Evolutionary conservation across 2,329 filamentous ascomycete species (phyloP), one percentile per base, ranked within the genome.

Genomic region (Colletotrichum noveboracense): DNA sequence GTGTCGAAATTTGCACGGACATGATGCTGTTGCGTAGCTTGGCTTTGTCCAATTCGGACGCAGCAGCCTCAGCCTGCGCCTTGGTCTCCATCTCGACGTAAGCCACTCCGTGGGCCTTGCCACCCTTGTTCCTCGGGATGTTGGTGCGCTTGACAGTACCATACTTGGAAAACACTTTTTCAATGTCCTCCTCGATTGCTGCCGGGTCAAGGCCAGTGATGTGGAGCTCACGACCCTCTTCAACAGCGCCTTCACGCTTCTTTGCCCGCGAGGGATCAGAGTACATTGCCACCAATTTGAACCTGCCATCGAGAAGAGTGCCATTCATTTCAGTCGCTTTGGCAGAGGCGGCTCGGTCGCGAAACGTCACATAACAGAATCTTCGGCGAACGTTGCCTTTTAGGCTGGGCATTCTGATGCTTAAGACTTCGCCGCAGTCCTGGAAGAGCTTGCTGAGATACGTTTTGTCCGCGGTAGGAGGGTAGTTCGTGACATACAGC

Each of bases 341-440:
- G 52, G 91, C 89, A 1, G 96, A 95, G 68, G 91, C 90, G n/a
- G 89, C 88, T 4, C 90, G 85, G 36, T 92, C 91, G 64, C 92
- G 90, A 82, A 98, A 98, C n/a, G 97, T 95, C 8, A 98, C 89
- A 83, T 99, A 99, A 87, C 96, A 98, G 86, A 99, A 99, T 28
- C 97, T 94, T 36, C 97, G 94, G 79, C 95, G 93, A 3, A 94
- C 93, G 80, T 98, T 96, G 84, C 91, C 96, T 83, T 97, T 97
- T 67, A 99, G 90, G 72, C 95, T 98, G 3, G 97, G 97, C 86
- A 97, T 97, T 26, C 97, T 93, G 68, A 98, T 90, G 80, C 93
- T 95, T 71, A 98, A 89, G 71, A 99, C 93, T 58, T 96, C 92
- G 58, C 97, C 97, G 80, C 93, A 96, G 74, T 91, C 88, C 76